Base-by-base conservation (phyloP, 257 asterid genomes). In the Eucommia ulmoides region DNA sequence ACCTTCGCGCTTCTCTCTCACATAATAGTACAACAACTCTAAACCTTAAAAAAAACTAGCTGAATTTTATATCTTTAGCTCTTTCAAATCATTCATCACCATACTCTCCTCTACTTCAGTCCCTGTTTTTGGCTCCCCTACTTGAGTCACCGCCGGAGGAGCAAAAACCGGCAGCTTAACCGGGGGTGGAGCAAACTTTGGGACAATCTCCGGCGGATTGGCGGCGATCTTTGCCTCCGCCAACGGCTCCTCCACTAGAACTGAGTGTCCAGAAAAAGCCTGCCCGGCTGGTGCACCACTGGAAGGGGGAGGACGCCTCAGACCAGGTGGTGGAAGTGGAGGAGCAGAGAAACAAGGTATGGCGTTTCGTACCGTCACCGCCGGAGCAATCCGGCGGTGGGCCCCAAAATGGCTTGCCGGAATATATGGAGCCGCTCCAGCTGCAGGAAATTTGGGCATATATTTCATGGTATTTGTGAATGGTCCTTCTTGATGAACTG, bases 371-470 rank as follows among this genome's bases (percentile, higher is more conserved):
- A 89, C 62, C 2, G 93, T 91, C 76, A 91, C 98, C 0, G 93
- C 89, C 44, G 84, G 92, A 50, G 98, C 95, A 41, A 77, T 58
- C 55, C 82, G 67, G 38, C 67, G 76, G 66, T 75, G 93, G 8
- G 84, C 74, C 63, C 57, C 67, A 33, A 70, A 80, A 67, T 75
- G 94, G 26, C 81, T 66, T 56, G 83, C 79, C 0, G 98, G 98
- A 51, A 89, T 80, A 65, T 89, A 89, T 24, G 98, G 95, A 14
- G 81, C 69, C 22, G 98, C 96, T 47, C 86, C 83, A 55, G 78
- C 93, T 58, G 87, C 84, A 8, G 88, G 93, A 65, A 85, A 83
- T n/a, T n/a, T n/a, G n/a, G n/a, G n/a, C n/a, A n/a, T n/a, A n/a
- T n/a, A n/a, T n/a, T n/a, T n/a, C n/a, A n/a, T n/a, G n/a, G n/a